Percentiles rank a stretch among this genome's conserved stretches.
These are phyloP conservation scores for Biscogniauxia mediterranea DNA, from an alignment of 2,329 filamentous ascomycete species.

Conservation along the genomic window DNA sequence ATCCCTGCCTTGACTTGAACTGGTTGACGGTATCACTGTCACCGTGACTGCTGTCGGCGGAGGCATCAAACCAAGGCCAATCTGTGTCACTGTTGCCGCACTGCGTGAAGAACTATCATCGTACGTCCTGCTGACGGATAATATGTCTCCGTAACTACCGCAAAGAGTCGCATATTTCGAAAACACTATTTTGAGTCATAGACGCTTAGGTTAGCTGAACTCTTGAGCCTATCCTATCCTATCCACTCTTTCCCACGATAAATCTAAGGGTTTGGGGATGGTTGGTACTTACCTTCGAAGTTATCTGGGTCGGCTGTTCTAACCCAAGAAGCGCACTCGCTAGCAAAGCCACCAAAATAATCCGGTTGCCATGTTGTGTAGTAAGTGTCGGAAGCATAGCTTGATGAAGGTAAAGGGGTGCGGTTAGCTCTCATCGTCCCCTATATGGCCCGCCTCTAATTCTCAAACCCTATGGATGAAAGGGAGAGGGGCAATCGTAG, in stretches of 20 bases:
- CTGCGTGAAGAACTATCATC: not conserved
- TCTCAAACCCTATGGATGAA: not conserved
- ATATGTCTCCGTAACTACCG: not conserved
- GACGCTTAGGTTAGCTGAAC: not conserved
- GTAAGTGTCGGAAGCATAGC: not conserved
- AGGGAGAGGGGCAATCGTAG: not conserved
- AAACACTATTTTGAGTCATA: not conserved
- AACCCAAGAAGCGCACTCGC: conserved; percentile 10
- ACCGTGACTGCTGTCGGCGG: conserved; percentile 9
- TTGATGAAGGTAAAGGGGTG: not conserved
- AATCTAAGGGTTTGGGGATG: not conserved
- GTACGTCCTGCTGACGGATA: not conserved
- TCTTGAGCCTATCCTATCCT: not conserved
- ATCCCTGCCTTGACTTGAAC: not conserved
- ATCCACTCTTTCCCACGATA: not conserved
- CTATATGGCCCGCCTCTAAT: not conserved
- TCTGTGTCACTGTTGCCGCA: conserved; percentile 1
- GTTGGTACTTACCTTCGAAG: not conserved
- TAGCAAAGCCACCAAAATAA: conserved; percentile 5
- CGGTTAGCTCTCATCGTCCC: not conserved
- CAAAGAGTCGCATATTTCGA: not conserved
- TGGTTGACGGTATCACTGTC: conserved; percentile 2
- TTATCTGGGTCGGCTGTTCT: not conserved
- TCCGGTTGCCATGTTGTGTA: not conserved
- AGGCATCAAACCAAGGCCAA: not conserved